Evolutionary conservation across 805 yeast species (phyloP), one percentile per base, ranked within the genome.

Genomic region (Isabelozyma gotoi): DNA sequence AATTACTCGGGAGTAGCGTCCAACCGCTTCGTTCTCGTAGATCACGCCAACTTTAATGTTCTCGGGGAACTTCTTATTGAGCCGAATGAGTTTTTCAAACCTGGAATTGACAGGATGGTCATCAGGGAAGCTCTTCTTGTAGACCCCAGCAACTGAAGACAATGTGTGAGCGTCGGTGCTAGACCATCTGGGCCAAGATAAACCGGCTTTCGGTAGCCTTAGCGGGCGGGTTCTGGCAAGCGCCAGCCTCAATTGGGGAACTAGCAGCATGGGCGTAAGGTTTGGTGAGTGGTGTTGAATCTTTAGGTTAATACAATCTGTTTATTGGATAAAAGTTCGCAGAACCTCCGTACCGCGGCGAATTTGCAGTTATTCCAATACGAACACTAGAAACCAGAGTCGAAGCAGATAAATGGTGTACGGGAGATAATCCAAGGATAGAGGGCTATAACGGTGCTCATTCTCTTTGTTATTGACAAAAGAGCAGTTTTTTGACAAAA

Each of bases 41-140:
- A 65, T 41, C 2, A 71, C 36, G 0, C 75, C 77, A 11, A 71
- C 56, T 36, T 53, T 54, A 3, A 70, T 48, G 18, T 48, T 45
- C 24, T 56, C 48, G 18, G 39, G 39, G 7, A 12, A 15, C 20
- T 20, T 36, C 18, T 36, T 36, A 11, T 36, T 11, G 16, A 36
- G 14, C 4, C 7, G 8, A 14, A n/a, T 20, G 29, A 36, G 12
- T 24, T 24, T 19, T n/a, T 36, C 16, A 10, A 36, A n/a, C 15
- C 19, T 20, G 17, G 39, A 20, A n/a, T 29, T 17, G 3, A 19
- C 11, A 5, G 10, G 20, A 6, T 15, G 16, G 14, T 36, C 39
- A n/a, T 36, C 19, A 16, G 39, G 18, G n/a, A 36, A 36, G 21
- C 29, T 18, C 16, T 36, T 20, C 16, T 19, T 10, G 14, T 36